These are phyloP conservation scores for Dimargaris xerosporica DNA, from an alignment of 192 early-diverging fungal species.

Conservation along the genomic window DNA sequence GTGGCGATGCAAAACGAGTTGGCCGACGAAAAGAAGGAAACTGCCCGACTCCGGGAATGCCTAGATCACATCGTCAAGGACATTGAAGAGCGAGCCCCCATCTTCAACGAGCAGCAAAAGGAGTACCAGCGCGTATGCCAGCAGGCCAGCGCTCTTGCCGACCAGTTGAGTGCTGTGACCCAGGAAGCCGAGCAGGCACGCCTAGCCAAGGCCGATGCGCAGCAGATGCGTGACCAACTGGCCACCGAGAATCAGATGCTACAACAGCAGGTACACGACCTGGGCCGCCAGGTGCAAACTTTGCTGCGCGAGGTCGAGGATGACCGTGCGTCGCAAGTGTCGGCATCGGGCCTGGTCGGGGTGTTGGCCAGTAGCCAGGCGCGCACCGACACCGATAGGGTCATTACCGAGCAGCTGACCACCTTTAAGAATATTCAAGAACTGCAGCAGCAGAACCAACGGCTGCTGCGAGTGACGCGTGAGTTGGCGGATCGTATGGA, in stretches of 20 bases:
- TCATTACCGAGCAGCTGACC: constrained; percentile 36
- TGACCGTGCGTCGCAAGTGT: constrained; percentile 10
- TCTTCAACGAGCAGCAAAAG: constrained; percentile 38
- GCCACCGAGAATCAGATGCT: constrained; percentile 29
- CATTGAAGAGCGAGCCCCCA: constrained; percentile 38
- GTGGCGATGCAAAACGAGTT: constrained; percentile 34
- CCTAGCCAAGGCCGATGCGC: constrained; percentile 16
- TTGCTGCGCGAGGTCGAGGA: constrained; percentile 37
- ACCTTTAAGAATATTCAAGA: constrained; percentile 33
- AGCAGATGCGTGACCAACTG: constrained; percentile 21
- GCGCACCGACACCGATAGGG: constrained; percentile 26
- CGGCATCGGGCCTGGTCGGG: neutral
- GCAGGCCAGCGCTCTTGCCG: constrained; percentile 34
- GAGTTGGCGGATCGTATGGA: constrained; percentile 34
- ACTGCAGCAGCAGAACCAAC: constrained; percentile 43
- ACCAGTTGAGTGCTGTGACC: constrained; percentile 25
- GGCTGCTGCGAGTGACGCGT: constrained; percentile 40
- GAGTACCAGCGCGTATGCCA: constrained; percentile 31
- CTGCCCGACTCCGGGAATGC: constrained; percentile 28
- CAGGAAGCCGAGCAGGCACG: constrained; percentile 23
- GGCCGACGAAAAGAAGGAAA: constrained; percentile 27
- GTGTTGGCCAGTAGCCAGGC: constrained; percentile 7
- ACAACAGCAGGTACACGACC: constrained; percentile 38
- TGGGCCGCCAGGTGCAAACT: constrained; percentile 35
- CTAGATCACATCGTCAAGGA: constrained; percentile 42